Evolutionary conservation across 169 alveolate species (phyloP), one percentile per base, ranked within the genome.

Genomic region (Plasmodium yoelii): DNA sequence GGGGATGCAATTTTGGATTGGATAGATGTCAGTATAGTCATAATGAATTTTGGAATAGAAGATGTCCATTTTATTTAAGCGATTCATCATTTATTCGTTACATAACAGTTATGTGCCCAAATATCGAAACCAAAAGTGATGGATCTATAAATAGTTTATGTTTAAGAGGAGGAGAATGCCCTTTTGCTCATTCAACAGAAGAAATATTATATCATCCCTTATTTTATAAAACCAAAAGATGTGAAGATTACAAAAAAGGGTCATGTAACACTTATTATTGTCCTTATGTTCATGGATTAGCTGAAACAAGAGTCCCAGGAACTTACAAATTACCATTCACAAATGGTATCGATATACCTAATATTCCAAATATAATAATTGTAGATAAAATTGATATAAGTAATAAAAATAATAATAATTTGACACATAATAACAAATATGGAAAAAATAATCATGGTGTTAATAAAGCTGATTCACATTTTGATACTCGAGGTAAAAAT

Each of bases 161-260:
- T 67, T 94, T 94, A 9, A 84, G 98, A 34, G 98, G 98, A 1
- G 96, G 94, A 57, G 94, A 93, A 70, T 97, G 98, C 65, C 96
- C 97, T 57, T 97, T 96, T 73, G 98, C 98, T 0, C 98, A 97
- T 80, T 94, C 97, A 42, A 84, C 94, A 60, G 98, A 96, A 56
- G 98, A 97, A 93, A 96, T 96, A 22, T 88, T 94, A 51, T 97
- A 97, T 73, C 98, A 97, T 70, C 98, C 98, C 0, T 92, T 97
- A 64, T 94, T 94, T 56, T 97, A 95, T 87, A 97, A 97, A 93
- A 96, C 98, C 15, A 93, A 95, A 68, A 92, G 93, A 44, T 96
- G 97, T 63, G 92, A 95, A 49, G 94, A 94, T 56, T 74, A 88
- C 90, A 95, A 97, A 64, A 93, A 91, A 46, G 98, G 97, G 47